Percentiles rank a stretch among this genome's conserved stretches.
These are phyloP conservation scores for Bauhinia variegata DNA, from an alignment of 306 rosid species.

Conservation along the genomic window DNA sequence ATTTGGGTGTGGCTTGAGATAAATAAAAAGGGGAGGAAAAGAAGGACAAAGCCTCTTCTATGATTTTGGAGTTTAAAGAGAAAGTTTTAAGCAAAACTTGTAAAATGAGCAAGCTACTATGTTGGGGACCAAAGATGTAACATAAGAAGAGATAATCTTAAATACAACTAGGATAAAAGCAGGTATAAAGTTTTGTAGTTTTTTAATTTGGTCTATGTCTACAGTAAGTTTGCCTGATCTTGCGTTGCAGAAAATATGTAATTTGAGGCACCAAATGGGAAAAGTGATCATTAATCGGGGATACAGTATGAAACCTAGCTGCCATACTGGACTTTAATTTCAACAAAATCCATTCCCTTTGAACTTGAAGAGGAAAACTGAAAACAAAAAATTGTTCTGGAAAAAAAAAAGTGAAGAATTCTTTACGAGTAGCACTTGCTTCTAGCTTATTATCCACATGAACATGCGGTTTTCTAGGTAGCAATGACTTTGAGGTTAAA, in stretches of 20 bases:
- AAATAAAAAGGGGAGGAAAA: not conserved
- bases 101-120: constrained; percentile 15
- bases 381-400: too few species aligned
- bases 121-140: not conserved
- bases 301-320: not conserved
- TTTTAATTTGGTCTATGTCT: not conserved
- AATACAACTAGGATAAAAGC: not conserved
- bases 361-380: too few species aligned
- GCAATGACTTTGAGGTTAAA: too few species aligned
- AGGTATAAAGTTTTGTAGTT: not conserved
- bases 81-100: constrained; percentile 16
- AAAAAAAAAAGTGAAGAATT: too few species aligned
- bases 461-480: too few species aligned
- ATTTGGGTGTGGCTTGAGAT: not conserved
- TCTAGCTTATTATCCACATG: too few species aligned
- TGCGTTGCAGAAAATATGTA: not conserved
- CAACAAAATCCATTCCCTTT: too few species aligned
- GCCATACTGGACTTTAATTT: too few species aligned
- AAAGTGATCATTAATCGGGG: constrained; percentile 1
- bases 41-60: not conserved
- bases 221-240: not conserved
- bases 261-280: not conserved
- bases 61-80: not conserved
- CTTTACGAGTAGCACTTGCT: too few species aligned
- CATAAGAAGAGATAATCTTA: too few species aligned